Evolutionary conservation across 208 protist species (phyloP).

Genomic region (Leishmania turanica): DNA sequence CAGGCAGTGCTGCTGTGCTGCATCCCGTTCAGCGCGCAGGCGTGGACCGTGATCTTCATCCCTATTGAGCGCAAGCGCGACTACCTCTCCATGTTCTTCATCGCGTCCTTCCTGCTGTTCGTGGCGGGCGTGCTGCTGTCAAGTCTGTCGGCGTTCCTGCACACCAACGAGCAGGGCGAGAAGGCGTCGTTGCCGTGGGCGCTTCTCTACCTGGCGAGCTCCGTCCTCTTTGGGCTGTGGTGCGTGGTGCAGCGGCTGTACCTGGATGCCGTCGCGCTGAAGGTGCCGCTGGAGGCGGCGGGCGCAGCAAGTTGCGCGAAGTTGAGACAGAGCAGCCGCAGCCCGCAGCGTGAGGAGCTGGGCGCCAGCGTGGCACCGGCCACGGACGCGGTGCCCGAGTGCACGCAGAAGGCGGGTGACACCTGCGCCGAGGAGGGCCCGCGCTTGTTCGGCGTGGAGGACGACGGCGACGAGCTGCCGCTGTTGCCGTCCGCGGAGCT

Average conservation of each 20-base stretch:
- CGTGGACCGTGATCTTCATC: conserved; percentile 81
- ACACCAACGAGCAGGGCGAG: conserved; percentile 12
- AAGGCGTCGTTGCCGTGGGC: conserved; percentile 57
- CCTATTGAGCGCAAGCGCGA: conserved; percentile 67
- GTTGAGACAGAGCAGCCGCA: neutral
- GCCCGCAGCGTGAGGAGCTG: neutral
- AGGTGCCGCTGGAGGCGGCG: conserved; percentile 3
- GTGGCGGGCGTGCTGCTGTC: conserved; percentile 66
- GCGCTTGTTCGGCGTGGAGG: conserved; percentile 16
- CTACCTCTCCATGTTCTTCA: conserved; percentile 72
- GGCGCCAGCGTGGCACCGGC: neutral
- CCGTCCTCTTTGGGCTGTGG: conserved; percentile 77
- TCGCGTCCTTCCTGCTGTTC: conserved; percentile 68
- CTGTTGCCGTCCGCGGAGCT: conserved; percentile 26
- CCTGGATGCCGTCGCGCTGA: conserved; percentile 60
- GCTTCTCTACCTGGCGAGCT: conserved; percentile 75
- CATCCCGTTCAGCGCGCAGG: conserved; percentile 79
- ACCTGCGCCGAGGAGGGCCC: conserved; percentile 9
- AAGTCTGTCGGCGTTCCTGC: conserved; percentile 53
- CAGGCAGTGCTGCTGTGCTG: conserved; percentile 76
- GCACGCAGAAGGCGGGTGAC: neutral
- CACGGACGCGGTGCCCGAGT: neutral
- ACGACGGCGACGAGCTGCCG: conserved; percentile 25
- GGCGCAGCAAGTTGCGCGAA: neutral
- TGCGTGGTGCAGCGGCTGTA: conserved; percentile 85